Conservation (phyloP, 1,284 basidiomycete species). For the Fistulinella cinereoalba region DNA sequence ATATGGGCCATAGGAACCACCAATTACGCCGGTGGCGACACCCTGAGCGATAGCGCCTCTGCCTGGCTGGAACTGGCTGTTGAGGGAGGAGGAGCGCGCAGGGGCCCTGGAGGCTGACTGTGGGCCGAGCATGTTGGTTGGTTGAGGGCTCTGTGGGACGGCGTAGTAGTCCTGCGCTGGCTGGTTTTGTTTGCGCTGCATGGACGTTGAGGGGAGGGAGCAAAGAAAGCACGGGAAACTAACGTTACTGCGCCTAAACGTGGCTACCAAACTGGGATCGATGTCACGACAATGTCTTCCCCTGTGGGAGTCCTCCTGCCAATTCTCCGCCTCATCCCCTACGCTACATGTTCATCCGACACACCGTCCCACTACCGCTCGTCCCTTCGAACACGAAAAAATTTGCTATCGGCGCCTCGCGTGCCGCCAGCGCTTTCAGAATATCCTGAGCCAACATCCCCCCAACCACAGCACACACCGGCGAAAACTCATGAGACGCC, state of each 20-base stretch:
- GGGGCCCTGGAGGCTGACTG: slow-evolving; percentile 31
- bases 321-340: neutral
- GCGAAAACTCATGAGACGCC: slow-evolving; percentile 84
- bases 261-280: slow-evolving; percentile 25
- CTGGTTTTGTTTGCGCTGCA: slow-evolving; percentile 33
- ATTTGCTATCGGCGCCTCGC: slow-evolving; percentile 91
- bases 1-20: slow-evolving; percentile 75
- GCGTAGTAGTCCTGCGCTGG: slow-evolving; percentile 43
- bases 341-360: slow-evolving; percentile 46
- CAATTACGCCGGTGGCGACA: slow-evolving; percentile 71
- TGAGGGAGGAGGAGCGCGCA: slow-evolving; percentile 29
- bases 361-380: slow-evolving; percentile 72
- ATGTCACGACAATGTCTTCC: slow-evolving; percentile 5
- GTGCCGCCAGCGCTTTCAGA: slow-evolving; percentile 84
- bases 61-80: slow-evolving; percentile 36
- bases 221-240: slow-evolving; percentile 10
- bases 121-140: slow-evolving; percentile 29
- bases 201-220: slow-evolving; percentile 21
- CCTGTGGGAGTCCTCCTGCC: neutral
- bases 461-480: slow-evolving; percentile 89
- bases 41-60: slow-evolving; percentile 61
- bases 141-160: slow-evolving; percentile 48
- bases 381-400: slow-evolving; percentile 88
- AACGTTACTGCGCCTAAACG: slow-evolving; percentile 16
- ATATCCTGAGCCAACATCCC: slow-evolving; percentile 95